Conservation (phyloP, 176 grass and related monocot species). For the Melocanna baccifera region DNA sequence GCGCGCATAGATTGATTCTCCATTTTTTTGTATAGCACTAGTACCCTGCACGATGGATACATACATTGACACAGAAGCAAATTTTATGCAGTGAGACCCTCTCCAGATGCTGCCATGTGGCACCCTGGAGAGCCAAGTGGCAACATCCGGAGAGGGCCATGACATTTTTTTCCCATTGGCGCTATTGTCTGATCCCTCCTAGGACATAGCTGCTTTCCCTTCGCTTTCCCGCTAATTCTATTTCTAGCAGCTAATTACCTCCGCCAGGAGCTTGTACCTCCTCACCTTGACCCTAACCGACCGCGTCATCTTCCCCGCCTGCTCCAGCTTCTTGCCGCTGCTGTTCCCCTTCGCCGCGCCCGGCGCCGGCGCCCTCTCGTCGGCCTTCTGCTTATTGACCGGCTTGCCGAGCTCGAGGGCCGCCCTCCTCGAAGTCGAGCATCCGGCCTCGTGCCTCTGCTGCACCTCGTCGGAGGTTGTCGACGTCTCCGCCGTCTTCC, state of each 20-base stretch:
- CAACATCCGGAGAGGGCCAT: no score
- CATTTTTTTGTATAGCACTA: not conserved
- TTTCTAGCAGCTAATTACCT: conserved; percentile 62
- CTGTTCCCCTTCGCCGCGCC: not conserved
- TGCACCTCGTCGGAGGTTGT: conserved; percentile 6
- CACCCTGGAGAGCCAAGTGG: no score
- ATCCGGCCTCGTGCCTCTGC: not conserved
- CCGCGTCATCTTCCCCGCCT: conserved; percentile 37
- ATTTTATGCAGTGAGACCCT: no score
- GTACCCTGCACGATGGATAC: not conserved
- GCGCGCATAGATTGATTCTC: not conserved
- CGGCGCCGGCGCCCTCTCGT: not conserved
- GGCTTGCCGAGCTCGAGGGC: conserved; percentile 26
- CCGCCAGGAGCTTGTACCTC: conserved; percentile 91
- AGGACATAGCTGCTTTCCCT: not conserved
- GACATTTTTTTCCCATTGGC: no score
- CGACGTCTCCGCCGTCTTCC: not conserved
- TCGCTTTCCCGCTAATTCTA: not conserved
- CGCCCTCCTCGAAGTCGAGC: not conserved
- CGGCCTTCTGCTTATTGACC: conserved; percentile 54
- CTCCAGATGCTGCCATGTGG: no score
- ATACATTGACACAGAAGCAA: no score
- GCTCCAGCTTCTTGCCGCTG: conserved; percentile 3
- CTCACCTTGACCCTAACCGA: conserved; percentile 47
- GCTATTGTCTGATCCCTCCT: not conserved